phyloP scores from a whole-genome alignment of 1,284 basidiomycete species.

The Leccinum pachyderme region DNA sequence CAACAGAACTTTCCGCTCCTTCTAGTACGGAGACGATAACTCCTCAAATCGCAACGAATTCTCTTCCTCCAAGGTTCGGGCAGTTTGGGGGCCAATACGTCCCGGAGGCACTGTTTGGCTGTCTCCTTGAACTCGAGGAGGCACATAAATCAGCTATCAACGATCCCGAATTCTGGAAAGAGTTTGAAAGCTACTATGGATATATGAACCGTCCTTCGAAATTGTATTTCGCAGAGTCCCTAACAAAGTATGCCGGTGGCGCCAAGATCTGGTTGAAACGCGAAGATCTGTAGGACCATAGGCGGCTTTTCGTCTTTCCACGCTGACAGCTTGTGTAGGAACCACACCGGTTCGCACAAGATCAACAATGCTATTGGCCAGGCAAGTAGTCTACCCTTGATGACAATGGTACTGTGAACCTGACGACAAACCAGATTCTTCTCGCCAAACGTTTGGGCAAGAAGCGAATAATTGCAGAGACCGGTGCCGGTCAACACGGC shows the following conservation, averaged over 20 bases:
- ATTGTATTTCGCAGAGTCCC: slow-evolving; percentile 55
- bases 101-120: slow-evolving; percentile 91
- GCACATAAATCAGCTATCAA: slow-evolving; percentile 85
- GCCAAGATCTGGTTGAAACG: slow-evolving; percentile 98
- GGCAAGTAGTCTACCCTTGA: slow-evolving; percentile 35
- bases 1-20: slow-evolving; percentile 48
- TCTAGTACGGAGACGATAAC: slow-evolving; percentile 2
- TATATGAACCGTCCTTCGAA: slow-evolving; percentile 52
- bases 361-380: slow-evolving; percentile 96
- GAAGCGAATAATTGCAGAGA: slow-evolving; percentile 97
- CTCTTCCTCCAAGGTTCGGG: slow-evolving; percentile 85
- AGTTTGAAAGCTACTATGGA: slow-evolving; percentile 85
- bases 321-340: slow-evolving; percentile 44
- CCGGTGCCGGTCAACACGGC: slow-evolving; percentile 98
- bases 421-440: slow-evolving; percentile 60
- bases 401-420: neutral
- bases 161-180: slow-evolving; percentile 92
- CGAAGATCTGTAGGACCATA: slow-evolving; percentile 77
- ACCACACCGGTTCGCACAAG: slow-evolving; percentile 97
- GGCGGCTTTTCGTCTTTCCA: neutral
- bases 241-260: slow-evolving; percentile 44
- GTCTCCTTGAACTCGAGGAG: slow-evolving; percentile 86
- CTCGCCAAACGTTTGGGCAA: slow-evolving; percentile 93
- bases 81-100: slow-evolving; percentile 98
- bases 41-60: slow-evolving; percentile 12